Conservation (phyloP, 345 rosid genomes). For the Firmiana major region DNA sequence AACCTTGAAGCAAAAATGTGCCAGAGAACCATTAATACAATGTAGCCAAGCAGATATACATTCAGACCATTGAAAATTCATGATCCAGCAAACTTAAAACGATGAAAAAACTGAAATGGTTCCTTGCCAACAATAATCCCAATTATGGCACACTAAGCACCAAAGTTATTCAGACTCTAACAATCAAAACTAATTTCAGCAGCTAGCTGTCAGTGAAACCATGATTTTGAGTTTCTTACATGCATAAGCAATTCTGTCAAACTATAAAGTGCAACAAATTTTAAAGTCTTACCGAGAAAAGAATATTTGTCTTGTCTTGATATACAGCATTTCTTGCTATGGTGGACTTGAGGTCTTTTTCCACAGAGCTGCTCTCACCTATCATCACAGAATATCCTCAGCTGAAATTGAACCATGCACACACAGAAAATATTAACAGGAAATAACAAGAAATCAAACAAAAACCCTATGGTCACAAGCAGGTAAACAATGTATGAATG, state of each 20-base stretch:
- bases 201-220: neutral
- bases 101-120: neutral
- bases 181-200: neutral
- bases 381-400: slow-evolving; percentile 26
- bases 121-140: neutral
- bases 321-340: slow-evolving; percentile 86
- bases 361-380: slow-evolving; percentile 99
- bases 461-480: too few relatives aligned
- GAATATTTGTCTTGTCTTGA: slow-evolving; percentile 97
- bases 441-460: too few relatives aligned
- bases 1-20: neutral
- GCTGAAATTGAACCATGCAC: neutral
- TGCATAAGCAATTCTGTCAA: neutral
- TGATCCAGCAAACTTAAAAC: neutral
- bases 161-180: slow-evolving; percentile 15
- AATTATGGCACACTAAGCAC: neutral
- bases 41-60: neutral
- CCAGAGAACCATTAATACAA: neutral
- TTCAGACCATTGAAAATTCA: neutral
- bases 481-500: too few relatives aligned
- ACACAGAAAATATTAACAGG: neutral
- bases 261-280: slow-evolving; percentile 19
- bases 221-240: neutral
- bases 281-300: slow-evolving; percentile 73
- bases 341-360: slow-evolving; percentile 67